Evolutionary conservation across 139 green algal species (phyloP).

Genomic region (Bryopsis sp.): DNA sequence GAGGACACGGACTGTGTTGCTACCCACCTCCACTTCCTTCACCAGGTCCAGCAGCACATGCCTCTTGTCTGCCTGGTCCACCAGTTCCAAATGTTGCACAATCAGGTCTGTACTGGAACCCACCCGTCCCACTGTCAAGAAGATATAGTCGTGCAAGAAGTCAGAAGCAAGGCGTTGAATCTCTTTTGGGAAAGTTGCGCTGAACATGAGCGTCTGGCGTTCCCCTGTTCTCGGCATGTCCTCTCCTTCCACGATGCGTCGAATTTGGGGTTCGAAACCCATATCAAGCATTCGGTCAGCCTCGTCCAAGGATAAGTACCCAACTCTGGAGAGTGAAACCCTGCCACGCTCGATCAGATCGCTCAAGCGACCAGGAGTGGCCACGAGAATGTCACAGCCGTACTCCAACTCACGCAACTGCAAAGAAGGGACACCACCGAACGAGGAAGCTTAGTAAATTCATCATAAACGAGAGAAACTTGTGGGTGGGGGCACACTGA

Average conservation of each 20-base stretch:
- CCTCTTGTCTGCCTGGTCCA: conserved; percentile 72
- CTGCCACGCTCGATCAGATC: conserved; percentile 89
- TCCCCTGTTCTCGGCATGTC: conserved; percentile 80
- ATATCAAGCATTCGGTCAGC: conserved; percentile 97
- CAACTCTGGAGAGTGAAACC: conserved; percentile 58
- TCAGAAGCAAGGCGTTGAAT: conserved; percentile 83
- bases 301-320: conserved; percentile 86
- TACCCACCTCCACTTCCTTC: conserved; percentile 69
- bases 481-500: no score
- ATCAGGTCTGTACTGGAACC: conserved; percentile 95
- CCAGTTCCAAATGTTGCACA: conserved; percentile 84
- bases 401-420: conserved; percentile 89
- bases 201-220: conserved; percentile 94
- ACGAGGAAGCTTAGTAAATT: not conserved
- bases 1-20: no score
- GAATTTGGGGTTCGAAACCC: conserved; percentile 95
- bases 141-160: conserved; percentile 97
- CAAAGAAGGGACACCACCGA: conserved; percentile 5
- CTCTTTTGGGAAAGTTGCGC: conserved; percentile 92
- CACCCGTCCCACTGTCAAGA: conserved; percentile 91
- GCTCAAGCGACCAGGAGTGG: conserved; percentile 85
- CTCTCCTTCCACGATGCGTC: conserved; percentile 71
- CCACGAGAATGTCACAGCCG: conserved; percentile 92
- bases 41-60: conserved; percentile 91
- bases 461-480: no score